These are phyloP conservation scores for Paracoccidioides lutzii DNA, from an alignment of 2,329 filamentous ascomycete species.

Conservation along the genomic window DNA sequence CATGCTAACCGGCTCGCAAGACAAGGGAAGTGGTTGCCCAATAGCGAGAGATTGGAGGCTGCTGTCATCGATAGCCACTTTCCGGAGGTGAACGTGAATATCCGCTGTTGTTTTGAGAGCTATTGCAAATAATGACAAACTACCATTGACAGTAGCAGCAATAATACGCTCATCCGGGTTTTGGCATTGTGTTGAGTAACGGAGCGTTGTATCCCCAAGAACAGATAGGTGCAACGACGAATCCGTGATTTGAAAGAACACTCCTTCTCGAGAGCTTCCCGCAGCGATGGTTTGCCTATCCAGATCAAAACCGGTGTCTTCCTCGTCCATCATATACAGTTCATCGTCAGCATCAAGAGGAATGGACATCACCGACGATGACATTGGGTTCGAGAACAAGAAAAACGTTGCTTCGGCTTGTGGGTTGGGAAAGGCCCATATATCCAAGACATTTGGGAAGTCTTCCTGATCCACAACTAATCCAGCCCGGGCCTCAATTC, in stretches of 20 bases:
- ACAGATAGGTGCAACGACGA: slow-evolving; percentile 22
- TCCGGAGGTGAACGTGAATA: slow-evolving; percentile 20
- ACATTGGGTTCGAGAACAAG: slow-evolving; percentile 31
- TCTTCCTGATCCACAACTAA: slow-evolving; percentile 29
- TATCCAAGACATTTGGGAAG: slow-evolving; percentile 26
- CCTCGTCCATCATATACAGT: slow-evolving; percentile 27
- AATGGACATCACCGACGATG: slow-evolving; percentile 27
- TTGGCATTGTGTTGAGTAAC: slow-evolving; percentile 15
- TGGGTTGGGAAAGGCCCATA: slow-evolving; percentile 33
- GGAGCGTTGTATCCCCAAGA: slow-evolving; percentile 12
- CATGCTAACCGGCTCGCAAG: slow-evolving; percentile 27
- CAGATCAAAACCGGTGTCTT: slow-evolving; percentile 29
- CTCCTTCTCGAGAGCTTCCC: slow-evolving; percentile 22
- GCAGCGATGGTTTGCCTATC: slow-evolving; percentile 33
- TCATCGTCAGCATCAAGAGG: slow-evolving; percentile 27
- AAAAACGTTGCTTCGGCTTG: slow-evolving; percentile 24
- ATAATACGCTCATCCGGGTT: slow-evolving; percentile 15
- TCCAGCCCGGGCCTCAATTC: slow-evolving; percentile 55
- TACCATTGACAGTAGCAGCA: slow-evolving; percentile 20
- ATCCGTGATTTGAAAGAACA: slow-evolving; percentile 33
- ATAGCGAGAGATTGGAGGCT: slow-evolving; percentile 14
- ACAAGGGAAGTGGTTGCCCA: slow-evolving; percentile 15
- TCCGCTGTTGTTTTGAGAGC: slow-evolving; percentile 17
- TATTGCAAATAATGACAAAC: slow-evolving; percentile 18
- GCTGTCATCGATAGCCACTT: slow-evolving; percentile 11